A percentile compares a stretch with the other conserved stretches of the same genome.
Conservation (phyloP, 176 grass and related monocot genomes). For the Eragrostis nindensis region DNA sequence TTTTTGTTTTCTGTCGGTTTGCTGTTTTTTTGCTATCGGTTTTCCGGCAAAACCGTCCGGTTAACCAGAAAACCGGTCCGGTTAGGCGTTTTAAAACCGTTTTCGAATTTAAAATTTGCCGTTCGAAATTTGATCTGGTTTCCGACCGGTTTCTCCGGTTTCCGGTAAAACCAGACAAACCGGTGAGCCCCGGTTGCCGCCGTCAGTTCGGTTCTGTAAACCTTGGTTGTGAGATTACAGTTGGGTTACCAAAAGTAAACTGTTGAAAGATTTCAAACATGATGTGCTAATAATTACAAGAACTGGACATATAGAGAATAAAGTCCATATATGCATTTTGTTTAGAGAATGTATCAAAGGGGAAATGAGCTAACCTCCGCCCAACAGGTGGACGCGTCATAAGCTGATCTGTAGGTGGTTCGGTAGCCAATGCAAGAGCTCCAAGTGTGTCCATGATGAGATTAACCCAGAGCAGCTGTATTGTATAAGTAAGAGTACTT, state of each 20-base stretch:
- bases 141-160: too few species aligned
- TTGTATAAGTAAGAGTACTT: slow-evolving; percentile 39
- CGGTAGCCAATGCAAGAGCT: slow-evolving; percentile 95
- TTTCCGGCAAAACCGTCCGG: too few species aligned
- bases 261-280: neutral
- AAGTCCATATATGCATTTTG: slow-evolving; percentile 8
- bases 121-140: too few species aligned
- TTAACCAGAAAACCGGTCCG: too few species aligned
- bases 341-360: slow-evolving; percentile 36
- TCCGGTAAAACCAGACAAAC: too few species aligned
- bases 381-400: slow-evolving; percentile 84
- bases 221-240: too few species aligned
- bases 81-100: too few species aligned
- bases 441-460: slow-evolving; percentile 99
- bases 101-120: too few species aligned
- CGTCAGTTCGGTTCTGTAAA: too few species aligned
- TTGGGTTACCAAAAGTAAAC: slow-evolving; percentile 10
- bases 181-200: too few species aligned
- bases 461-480: slow-evolving; percentile 97
- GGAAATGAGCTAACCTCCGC: slow-evolving; percentile 55
- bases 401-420: slow-evolving; percentile 87
- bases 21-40: too few species aligned
- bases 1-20: too few species aligned
- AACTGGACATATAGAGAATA: slow-evolving; percentile 20
- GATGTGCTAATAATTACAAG: neutral